Conservation (phyloP, 495 filamentous ascomycete genomes). For the Saxophila tyrrhenica region DNA sequence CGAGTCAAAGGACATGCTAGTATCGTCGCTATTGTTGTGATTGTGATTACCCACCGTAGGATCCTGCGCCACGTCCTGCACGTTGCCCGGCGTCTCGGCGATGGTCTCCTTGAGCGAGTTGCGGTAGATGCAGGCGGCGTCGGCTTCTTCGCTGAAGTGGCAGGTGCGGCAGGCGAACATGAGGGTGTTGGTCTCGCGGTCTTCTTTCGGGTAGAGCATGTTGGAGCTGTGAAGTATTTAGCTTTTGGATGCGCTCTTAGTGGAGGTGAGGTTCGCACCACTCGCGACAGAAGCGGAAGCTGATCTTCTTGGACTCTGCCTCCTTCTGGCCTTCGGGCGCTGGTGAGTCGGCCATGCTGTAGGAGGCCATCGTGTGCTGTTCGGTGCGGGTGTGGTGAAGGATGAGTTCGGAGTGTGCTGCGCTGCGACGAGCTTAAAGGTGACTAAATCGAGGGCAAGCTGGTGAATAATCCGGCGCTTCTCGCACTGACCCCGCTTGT, state of each 20-base stretch:
- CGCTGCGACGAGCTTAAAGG: neutral
- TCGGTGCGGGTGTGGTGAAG: neutral
- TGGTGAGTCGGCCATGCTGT: conserved; percentile 23
- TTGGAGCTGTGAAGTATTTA: conserved; percentile 53
- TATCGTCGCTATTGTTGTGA: neutral
- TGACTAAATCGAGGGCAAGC: neutral
- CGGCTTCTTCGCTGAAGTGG: conserved; percentile 75
- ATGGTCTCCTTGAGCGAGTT: conserved; percentile 81
- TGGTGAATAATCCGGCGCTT: neutral
- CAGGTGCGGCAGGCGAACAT: conserved; percentile 84
- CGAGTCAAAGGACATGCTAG: neutral
- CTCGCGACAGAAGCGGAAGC: conserved; percentile 94
- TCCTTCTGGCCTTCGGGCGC: conserved; percentile 45
- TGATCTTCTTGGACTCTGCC: conserved; percentile 59
- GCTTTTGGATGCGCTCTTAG: neutral
- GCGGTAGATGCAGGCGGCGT: conserved; percentile 77
- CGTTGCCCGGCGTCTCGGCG: conserved; percentile 92
- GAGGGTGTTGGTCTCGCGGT: conserved; percentile 50
- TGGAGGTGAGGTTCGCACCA: conserved; percentile 44
- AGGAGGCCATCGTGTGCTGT: conserved; percentile 3
- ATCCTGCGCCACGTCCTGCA: conserved; percentile 89
- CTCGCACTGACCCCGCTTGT: neutral
- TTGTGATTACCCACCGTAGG: conserved; percentile 74
- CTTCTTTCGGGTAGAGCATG: conserved; percentile 95
- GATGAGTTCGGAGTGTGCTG: no score